A percentile compares a stretch with the other conserved stretches of the same genome.
Conservation (phyloP, 1,284 basidiomycete species). For the Puccinia horiana region DNA sequence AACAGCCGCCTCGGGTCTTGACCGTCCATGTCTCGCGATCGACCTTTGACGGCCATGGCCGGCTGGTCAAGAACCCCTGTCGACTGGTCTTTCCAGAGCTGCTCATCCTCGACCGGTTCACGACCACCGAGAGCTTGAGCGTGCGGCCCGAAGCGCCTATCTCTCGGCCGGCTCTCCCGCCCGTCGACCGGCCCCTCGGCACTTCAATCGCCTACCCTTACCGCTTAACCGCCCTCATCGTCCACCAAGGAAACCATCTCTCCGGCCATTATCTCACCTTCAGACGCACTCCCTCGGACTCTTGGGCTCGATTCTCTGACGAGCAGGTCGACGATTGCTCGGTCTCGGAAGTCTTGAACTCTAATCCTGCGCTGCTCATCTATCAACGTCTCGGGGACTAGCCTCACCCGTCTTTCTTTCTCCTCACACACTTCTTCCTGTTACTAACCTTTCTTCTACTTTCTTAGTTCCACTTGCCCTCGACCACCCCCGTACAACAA, state of each 20-base stretch:
- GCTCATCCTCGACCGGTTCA: constrained; percentile 80
- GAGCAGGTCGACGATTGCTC: constrained; percentile 76
- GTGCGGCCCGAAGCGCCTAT: constrained; percentile 51
- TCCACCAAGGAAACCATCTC: constrained; percentile 83
- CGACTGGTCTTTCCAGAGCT: constrained; percentile 78
- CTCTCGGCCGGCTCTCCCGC: constrained; percentile 23
- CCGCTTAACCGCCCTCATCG: constrained; percentile 72
- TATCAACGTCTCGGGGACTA: constrained; percentile 66
- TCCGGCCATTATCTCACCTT: constrained; percentile 90
- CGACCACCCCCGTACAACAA: no score
- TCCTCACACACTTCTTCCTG: background rate
- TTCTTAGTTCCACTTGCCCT: no score
- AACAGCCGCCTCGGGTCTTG: constrained; percentile 75
- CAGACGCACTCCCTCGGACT: constrained; percentile 69
- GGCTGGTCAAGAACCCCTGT: constrained; percentile 77
- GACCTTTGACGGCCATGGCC: constrained; percentile 67
- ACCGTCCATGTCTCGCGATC: constrained; percentile 84
- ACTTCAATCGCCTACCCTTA: background rate
- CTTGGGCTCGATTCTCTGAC: constrained; percentile 83
- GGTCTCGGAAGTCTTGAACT: constrained; percentile 71
- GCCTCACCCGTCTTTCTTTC: background rate
- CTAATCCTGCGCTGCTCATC: constrained; percentile 82
- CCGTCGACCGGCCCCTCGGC: background rate
- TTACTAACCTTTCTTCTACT: background rate
- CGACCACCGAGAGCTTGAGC: constrained; percentile 70